phyloP scores from a whole-genome alignment of 2,329 filamentous ascomycete genomes.

The Pseudovirgaria hyperparasitica region DNA sequence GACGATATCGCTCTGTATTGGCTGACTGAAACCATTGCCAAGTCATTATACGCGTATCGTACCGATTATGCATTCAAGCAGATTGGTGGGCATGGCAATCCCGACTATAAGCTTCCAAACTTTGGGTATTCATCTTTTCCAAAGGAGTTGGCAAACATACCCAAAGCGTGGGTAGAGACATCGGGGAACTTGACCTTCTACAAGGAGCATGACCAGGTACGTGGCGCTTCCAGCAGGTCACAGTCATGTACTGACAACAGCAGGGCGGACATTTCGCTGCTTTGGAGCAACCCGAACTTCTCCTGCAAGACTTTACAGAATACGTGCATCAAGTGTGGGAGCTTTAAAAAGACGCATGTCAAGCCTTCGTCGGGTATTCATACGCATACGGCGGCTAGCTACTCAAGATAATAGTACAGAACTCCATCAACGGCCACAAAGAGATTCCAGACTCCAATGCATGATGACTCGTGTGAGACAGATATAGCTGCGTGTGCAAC shows the following conservation, averaged over 20 bases:
- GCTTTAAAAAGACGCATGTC: too few relatives aligned
- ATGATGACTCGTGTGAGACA: too few relatives aligned
- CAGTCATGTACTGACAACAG: neutral
- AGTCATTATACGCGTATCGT: constrained; percentile 38
- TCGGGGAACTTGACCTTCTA: constrained; percentile 27
- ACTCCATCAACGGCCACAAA: too few relatives aligned
- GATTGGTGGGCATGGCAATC: constrained; percentile 13
- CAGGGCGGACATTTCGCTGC: constrained; percentile 44
- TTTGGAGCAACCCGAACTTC: constrained; percentile 29
- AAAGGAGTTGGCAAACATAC: constrained; percentile 26
- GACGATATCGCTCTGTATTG: constrained; percentile 43
- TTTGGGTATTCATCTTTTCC: constrained; percentile 33
- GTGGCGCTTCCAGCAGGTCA: neutral
- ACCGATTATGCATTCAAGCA: constrained; percentile 6
- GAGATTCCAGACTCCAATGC: too few relatives aligned
- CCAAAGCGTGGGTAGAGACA: constrained; percentile 24
- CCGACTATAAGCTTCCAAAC: too few relatives aligned
- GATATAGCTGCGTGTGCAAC: too few relatives aligned
- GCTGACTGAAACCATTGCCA: constrained; percentile 38
- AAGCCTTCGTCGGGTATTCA: too few relatives aligned
- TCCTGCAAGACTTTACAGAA: constrained; percentile 33
- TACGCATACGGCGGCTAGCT: too few relatives aligned
- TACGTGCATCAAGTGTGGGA: constrained; percentile 28
- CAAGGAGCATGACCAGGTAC: constrained; percentile 19
- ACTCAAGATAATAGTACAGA: too few relatives aligned